phyloP scores from a whole-genome alignment of 2,329 filamentous ascomycete genomes.

The Ceratocystis destructans region DNA sequence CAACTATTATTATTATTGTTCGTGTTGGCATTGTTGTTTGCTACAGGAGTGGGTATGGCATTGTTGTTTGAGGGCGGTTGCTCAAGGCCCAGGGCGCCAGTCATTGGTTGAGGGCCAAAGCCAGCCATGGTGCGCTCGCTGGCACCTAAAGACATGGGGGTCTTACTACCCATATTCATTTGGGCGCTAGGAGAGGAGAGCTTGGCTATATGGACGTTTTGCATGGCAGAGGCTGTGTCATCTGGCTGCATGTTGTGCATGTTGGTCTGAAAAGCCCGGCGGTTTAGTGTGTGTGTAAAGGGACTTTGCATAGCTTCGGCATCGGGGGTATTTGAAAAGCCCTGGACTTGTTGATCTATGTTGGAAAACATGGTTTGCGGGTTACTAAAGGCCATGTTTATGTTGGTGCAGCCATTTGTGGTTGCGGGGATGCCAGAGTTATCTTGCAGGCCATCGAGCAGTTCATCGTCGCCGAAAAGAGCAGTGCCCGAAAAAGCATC shows the following conservation, averaged over 20 bases:
- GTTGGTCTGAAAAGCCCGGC: conserved; percentile 54
- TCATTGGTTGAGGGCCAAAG: conserved; percentile 66
- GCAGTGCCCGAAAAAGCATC: conserved; percentile 66
- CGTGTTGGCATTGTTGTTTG: conserved; percentile 28
- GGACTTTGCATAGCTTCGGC: conserved; percentile 86
- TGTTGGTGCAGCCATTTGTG: conserved; percentile 43
- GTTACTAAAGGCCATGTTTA: conserved; percentile 44
- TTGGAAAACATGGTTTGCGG: conserved; percentile 22
- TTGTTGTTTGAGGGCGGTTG: conserved; percentile 47
- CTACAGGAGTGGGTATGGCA: conserved; percentile 74
- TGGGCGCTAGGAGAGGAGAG: conserved; percentile 3
- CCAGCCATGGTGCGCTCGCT: conserved; percentile 37
- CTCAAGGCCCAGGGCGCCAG: conserved; percentile 44
- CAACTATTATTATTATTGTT: conserved; percentile 13
- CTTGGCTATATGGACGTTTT: conserved; percentile 6
- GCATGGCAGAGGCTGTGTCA: conserved; percentile 34
- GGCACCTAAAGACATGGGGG: conserved; percentile 18
- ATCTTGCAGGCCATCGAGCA: conserved; percentile 55
- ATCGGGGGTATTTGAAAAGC: conserved; percentile 84
- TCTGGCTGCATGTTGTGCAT: conserved; percentile 40
- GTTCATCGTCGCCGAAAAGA: conserved; percentile 74
- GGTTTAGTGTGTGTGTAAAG: conserved; percentile 51
- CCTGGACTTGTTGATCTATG: conserved; percentile 55
- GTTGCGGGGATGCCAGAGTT: conserved; percentile 41
- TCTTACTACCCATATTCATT: conserved; percentile 27